These are phyloP conservation scores for Sesbania bispinosa DNA, from an alignment of 306 rosid genomes.

Conservation along the genomic window DNA sequence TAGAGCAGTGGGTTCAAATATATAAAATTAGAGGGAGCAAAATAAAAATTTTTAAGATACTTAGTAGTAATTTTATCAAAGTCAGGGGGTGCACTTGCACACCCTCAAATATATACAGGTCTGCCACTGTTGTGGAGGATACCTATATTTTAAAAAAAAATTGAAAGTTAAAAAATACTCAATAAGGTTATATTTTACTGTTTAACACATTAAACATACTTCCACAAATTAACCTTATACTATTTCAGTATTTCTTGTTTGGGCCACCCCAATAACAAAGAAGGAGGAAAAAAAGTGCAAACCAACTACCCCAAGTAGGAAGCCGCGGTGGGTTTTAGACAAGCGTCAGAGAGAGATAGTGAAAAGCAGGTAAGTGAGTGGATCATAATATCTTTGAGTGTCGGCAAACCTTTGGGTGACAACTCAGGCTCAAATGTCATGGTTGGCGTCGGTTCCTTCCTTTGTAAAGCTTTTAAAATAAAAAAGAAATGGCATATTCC, in stretches of 20 bases:
- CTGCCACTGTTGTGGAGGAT: too few relatives aligned
- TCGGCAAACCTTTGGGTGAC: conserved; percentile 35
- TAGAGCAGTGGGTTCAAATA: too few relatives aligned
- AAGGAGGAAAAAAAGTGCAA: neutral
- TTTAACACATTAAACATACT: too few relatives aligned
- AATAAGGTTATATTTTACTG: too few relatives aligned
- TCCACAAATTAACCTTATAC: too few relatives aligned
- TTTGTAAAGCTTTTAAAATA: neutral
- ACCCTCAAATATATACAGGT: too few relatives aligned
- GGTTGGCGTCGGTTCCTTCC: neutral
- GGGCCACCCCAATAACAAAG: neutral
- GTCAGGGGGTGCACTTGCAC: too few relatives aligned
- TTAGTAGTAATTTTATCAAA: too few relatives aligned
- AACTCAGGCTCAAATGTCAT: neutral
- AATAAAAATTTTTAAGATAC: too few relatives aligned
- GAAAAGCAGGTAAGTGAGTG: neutral
- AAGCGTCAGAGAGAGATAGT: neutral
- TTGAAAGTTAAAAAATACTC: too few relatives aligned
- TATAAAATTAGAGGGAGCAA: too few relatives aligned
- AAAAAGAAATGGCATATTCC: neutral
- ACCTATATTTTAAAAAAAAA: too few relatives aligned
- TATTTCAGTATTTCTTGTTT: neutral
- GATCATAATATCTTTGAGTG: conserved; percentile 18
- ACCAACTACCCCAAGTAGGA: neutral
- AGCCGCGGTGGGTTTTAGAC: neutral